A percentile compares a stretch with the other conserved stretches of the same genome.
These are phyloP conservation scores for Metschnikowia corniflorae DNA, from an alignment of 805 yeast genomes.

Conservation along the genomic window DNA sequence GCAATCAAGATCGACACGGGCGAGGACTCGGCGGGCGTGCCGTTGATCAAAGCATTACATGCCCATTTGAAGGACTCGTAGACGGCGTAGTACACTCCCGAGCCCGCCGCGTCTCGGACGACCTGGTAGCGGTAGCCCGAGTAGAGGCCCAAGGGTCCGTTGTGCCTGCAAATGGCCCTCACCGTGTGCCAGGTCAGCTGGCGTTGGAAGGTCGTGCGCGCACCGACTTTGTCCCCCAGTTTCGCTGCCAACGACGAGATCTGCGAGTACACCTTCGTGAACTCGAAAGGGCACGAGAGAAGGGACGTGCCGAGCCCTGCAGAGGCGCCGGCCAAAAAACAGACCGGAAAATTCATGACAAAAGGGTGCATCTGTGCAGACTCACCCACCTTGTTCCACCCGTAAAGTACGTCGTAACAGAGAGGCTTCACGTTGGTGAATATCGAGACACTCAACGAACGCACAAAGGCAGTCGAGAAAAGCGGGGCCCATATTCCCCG, in stretches of 20 bases:
- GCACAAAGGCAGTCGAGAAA: constrained; percentile 59
- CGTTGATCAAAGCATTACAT: constrained; percentile 28
- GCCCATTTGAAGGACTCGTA: constrained; percentile 70
- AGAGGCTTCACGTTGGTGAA: constrained; percentile 54
- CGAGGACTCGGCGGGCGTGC: constrained; percentile 20
- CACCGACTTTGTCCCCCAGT: constrained; percentile 1
- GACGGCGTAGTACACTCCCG: constrained; percentile 69
- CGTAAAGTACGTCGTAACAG: constrained; percentile 17
- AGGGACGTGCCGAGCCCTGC: constrained; percentile 64
- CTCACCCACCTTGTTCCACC: constrained; percentile 7
- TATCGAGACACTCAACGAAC: constrained; percentile 62
- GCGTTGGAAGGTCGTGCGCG: constrained; percentile 13
- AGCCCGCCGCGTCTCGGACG: constrained; percentile 63
- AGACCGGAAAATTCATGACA: constrained; percentile 37
- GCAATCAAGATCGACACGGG: constrained; percentile 43
- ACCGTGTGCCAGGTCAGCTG: constrained; percentile 42
- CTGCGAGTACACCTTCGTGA: constrained; percentile 78
- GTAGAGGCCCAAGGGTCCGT: constrained; percentile 64
- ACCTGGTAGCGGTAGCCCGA: constrained; percentile 71
- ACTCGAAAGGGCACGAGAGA: constrained; percentile 81
- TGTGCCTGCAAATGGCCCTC: constrained; percentile 47
- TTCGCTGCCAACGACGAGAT: constrained; percentile 48
- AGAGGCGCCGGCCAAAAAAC: constrained; percentile 55
- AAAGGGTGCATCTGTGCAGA: constrained; percentile 36
- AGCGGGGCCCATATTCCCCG: constrained; percentile 77